Evolutionary conservation across 2,329 filamentous ascomycete genomes (phyloP).

Genomic region (Aspergillus bombycis): DNA sequence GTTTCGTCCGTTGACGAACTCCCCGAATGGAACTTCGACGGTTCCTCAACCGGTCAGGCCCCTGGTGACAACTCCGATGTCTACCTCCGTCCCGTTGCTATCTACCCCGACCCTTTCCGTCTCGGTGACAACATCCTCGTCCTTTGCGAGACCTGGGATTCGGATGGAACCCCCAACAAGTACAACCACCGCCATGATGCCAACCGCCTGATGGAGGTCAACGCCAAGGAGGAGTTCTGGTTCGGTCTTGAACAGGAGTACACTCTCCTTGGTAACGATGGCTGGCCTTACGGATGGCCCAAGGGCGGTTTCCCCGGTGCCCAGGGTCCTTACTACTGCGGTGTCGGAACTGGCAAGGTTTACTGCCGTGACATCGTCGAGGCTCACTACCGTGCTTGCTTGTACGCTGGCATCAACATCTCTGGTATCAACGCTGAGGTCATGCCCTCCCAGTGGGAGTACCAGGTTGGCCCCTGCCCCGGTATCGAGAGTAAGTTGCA

Average conservation of each 20-base stretch:
- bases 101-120: constrained; percentile 92
- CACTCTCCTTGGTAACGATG: constrained; percentile 82
- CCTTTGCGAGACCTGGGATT: constrained; percentile 90
- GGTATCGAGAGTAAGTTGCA: constrained; percentile 76
- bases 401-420: constrained; percentile 90
- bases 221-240: constrained; percentile 85
- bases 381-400: constrained; percentile 85
- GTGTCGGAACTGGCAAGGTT: constrained; percentile 95
- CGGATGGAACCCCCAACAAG: constrained; percentile 94
- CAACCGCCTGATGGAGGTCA: constrained; percentile 83
- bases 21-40: constrained; percentile 81
- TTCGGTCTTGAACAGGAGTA: constrained; percentile 99
- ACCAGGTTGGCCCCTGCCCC: constrained; percentile 87
- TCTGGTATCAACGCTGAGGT: constrained; percentile 99
- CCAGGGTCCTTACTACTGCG: constrained; percentile 96
- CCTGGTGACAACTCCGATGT: constrained; percentile 96
- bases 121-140: constrained; percentile 89
- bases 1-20: constrained; percentile 65
- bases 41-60: constrained; percentile 89
- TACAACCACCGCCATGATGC: constrained; percentile 97
- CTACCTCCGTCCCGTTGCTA: constrained; percentile 87
- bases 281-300: constrained; percentile 92
- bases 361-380: constrained; percentile 98
- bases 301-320: constrained; percentile 86
- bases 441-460: constrained; percentile 98